A percentile compares a stretch with the other conserved stretches of the same genome.
phyloP scores from a whole-genome alignment of 257 asterid genomes.

The Misopates orontium region DNA sequence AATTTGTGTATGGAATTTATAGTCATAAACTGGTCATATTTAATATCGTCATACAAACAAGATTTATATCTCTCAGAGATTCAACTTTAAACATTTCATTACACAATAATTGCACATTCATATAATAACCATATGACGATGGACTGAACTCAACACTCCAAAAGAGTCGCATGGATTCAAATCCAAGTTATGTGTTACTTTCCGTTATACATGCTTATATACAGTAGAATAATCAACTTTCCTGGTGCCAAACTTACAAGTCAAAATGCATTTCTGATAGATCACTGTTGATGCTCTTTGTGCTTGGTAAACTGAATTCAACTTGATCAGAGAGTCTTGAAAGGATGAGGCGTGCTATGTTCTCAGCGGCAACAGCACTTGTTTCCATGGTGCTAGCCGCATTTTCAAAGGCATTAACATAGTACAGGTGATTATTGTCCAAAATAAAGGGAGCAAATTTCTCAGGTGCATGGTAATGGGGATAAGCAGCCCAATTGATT shows the following conservation, averaged over 20 bases:
- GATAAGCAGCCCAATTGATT: conserved; percentile 93
- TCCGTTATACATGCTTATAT: not conserved
- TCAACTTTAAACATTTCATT: not conserved
- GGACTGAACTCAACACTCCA: no score
- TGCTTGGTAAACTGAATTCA: conserved; percentile 31
- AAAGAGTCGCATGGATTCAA: no score
- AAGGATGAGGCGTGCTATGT: conserved; percentile 85
- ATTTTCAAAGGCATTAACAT: conserved; percentile 92
- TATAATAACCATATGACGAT: no score
- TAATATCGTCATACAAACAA: no score
- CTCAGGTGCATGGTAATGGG: conserved; percentile 91
- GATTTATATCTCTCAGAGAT: not conserved
- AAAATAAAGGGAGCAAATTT: conserved; percentile 69
- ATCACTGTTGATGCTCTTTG: conserved; percentile 44
- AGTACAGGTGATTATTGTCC: conserved; percentile 76
- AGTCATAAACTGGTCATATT: no score
- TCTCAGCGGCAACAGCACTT: conserved; percentile 96
- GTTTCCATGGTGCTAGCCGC: conserved; percentile 98
- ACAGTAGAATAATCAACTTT: no score
- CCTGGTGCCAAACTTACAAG: conserved; percentile 45
- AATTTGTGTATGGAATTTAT: no score
- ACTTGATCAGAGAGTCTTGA: conserved; percentile 49
- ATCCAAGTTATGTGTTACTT: no score
- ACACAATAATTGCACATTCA: no score
- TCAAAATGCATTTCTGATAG: conserved; percentile 46